phyloP scores from a whole-genome alignment of 148 eudicot species.

The Rhododendron ferrugineum region DNA sequence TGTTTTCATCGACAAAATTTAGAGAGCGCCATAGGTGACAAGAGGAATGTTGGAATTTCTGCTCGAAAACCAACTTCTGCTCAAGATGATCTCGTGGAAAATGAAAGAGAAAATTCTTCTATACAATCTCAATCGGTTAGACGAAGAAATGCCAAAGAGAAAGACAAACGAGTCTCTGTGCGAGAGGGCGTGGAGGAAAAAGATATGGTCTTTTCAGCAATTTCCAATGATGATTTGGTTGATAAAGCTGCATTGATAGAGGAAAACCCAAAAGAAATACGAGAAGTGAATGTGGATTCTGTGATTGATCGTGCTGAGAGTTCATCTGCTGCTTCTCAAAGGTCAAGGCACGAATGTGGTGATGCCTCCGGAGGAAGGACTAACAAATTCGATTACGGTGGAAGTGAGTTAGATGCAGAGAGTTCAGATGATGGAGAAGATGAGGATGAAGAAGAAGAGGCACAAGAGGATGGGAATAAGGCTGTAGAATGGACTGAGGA shows the following conservation, averaged over 20 bases:
- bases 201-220: slow-evolving; percentile 11
- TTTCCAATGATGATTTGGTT: slow-evolving; percentile 16
- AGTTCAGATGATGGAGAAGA: slow-evolving; percentile 36
- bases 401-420: slow-evolving; percentile 16
- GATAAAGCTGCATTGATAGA: slow-evolving; percentile 29
- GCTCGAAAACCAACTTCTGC: slow-evolving; percentile 6
- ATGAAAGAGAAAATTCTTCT: background rate
- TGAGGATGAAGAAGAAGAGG: slow-evolving; percentile 26
- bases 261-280: slow-evolving; percentile 31
- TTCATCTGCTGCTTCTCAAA: slow-evolving; percentile 12
- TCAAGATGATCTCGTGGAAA: background rate
- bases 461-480: slow-evolving; percentile 28
- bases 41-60: slow-evolving; percentile 2
- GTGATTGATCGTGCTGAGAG: slow-evolving; percentile 1
- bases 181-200: slow-evolving; percentile 17
- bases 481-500: slow-evolving; percentile 52
- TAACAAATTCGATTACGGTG: slow-evolving; percentile 1
- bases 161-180: background rate
- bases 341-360: background rate
- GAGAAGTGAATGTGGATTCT: slow-evolving; percentile 23
- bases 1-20: slow-evolving; percentile 7
- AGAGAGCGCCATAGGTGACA: slow-evolving; percentile 18
- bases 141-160: slow-evolving; percentile 27
- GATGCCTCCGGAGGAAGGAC: slow-evolving; percentile 9
- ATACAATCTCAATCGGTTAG: slow-evolving; percentile 20